Percentiles rank a stretch among this genome's conserved stretches.
These are phyloP conservation scores for Schrenkiella parvula DNA, from an alignment of 345 rosid genomes.

Conservation along the genomic window DNA sequence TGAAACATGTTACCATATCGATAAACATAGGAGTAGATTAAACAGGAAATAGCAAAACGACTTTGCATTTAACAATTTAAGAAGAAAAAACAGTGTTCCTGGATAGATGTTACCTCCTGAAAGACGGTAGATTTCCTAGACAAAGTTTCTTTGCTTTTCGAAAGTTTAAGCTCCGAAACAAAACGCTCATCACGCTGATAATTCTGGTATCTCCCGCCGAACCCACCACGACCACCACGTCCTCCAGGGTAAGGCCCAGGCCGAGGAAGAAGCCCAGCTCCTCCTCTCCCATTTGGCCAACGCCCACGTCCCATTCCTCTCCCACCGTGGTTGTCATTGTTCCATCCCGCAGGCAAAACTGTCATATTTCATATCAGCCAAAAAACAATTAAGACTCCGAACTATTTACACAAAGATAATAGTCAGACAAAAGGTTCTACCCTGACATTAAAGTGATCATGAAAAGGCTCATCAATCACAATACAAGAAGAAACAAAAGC, in stretches of 20 bases:
- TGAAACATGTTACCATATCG: not conserved
- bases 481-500: not conserved
- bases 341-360: slow-evolving; percentile 70
- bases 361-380: slow-evolving; percentile 14
- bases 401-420: not conserved
- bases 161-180: slow-evolving; percentile 85
- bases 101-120: slow-evolving; percentile 64
- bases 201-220: slow-evolving; percentile 50
- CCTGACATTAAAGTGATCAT: not conserved
- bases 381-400: not conserved
- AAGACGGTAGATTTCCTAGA: slow-evolving; percentile 74
- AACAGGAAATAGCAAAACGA: not conserved
- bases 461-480: not conserved
- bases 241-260: slow-evolving; percentile 87
- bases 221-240: slow-evolving; percentile 66
- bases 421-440: not conserved
- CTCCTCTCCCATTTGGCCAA: slow-evolving; percentile 73
- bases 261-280: slow-evolving; percentile 86
- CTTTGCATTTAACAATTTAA: not conserved
- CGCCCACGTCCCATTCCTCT: slow-evolving; percentile 80
- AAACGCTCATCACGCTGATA: slow-evolving; percentile 84
- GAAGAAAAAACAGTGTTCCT: not conserved
- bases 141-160: slow-evolving; percentile 81
- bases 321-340: slow-evolving; percentile 49
- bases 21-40: not conserved